Base-by-base conservation (phyloP, 2,329 filamentous ascomycete genomes). In the Westerdykella ornata region DNA sequence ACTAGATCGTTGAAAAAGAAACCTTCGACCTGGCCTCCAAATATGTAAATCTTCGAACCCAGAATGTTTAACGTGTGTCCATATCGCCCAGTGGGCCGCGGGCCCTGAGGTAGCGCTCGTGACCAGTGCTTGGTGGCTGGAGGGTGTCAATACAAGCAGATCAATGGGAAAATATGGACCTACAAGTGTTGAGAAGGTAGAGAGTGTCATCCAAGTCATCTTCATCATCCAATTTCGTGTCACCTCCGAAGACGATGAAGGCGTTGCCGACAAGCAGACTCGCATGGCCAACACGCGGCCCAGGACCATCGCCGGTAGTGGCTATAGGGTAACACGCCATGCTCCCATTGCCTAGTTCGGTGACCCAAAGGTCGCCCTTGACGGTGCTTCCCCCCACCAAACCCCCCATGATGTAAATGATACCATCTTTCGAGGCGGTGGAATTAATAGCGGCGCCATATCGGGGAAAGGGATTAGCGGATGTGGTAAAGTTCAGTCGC, bases 91-190 rank as follows among this genome's bases (percentile, higher is more conserved):
- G 88, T 80, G 2, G 92, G 92, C 44, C 89, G 78, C 29, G 85
- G 80, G 2, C 89, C 89, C 11, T 88, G 83, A 5, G 94, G 92
- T 35, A 95, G 77, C 32, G 92, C 89, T 65, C 89, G 80, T 42
- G 94, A 97, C 92, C 92, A 98, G 73, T 98, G 92, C 57, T 92
- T 85, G 42, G 92, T 97, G 48, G 92, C 92, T 97, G 45, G 9
- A 20, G 2, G 30, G 39, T 51, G 62, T 71, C 43, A 69, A 56
- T 47, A 45, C 11, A 31, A 12, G 11, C 12, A 8, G 8, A 7
- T 20, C 15, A 31, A 20, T 6, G 11, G 6, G 34, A 9, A 52
- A 42, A 35, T 15, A 28, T 5, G 13, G n/a, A 13, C 90, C 71
- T 75, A 97, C 92, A 96, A 37, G 92, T 98, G 69, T 98, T 98